These are phyloP conservation scores for Mikania micrantha DNA, from an alignment of 129 eudicot genomes.

Conservation along the genomic window DNA sequence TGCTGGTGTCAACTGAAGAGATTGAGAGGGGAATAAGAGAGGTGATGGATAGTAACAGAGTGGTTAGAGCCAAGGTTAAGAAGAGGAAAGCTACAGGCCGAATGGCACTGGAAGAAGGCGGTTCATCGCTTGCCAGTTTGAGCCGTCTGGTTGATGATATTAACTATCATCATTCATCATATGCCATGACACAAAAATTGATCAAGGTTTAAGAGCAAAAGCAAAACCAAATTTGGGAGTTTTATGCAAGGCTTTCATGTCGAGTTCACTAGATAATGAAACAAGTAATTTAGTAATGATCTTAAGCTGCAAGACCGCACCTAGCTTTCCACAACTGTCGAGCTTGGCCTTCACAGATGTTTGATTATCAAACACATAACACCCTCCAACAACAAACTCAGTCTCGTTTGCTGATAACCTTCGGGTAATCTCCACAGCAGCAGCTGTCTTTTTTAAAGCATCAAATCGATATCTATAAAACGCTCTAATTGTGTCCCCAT, in stretches of 20 bases:
- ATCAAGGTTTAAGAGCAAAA: constrained; percentile 70
- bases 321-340: constrained; percentile 30
- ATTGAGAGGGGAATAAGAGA: too few species aligned
- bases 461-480: constrained; percentile 26
- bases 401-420: constrained; percentile 34
- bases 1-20: too few species aligned
- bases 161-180: too few species aligned
- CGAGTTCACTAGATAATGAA: constrained; percentile 70
- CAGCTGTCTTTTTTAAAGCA: constrained; percentile 17
- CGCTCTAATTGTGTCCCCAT: constrained; percentile 37
- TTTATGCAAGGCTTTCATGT: constrained; percentile 73
- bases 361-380: constrained; percentile 13
- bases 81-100: too few species aligned
- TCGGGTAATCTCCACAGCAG: constrained; percentile 28
- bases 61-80: too few species aligned
- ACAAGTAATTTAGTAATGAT: constrained; percentile 57
- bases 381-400: constrained; percentile 35
- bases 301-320: constrained; percentile 35
- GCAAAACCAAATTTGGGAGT: constrained; percentile 74
- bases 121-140: too few species aligned
- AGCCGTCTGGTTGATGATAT: too few species aligned
- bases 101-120: too few species aligned
- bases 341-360: constrained; percentile 39
- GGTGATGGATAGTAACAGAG: too few species aligned
- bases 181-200: too few species aligned